These are phyloP conservation scores for Raddia guianensis DNA, from an alignment of 176 grass and related monocot species.

Conservation along the genomic window DNA sequence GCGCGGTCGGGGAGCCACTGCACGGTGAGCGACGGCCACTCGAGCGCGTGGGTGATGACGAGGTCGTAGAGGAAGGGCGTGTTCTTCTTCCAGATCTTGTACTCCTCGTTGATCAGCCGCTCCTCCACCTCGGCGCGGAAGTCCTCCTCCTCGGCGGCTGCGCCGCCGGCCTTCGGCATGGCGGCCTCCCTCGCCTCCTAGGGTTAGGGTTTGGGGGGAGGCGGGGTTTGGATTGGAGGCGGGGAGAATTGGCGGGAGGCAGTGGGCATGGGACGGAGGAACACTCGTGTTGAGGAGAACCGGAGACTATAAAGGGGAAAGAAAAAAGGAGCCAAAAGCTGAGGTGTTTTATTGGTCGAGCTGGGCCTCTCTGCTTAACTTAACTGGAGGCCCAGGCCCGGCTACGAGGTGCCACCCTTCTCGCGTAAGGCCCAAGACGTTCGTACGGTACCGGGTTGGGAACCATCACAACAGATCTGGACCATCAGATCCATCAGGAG, in stretches of 20 bases:
- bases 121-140: constrained; percentile 82
- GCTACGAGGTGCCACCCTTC: neutral
- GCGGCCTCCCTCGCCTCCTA: neutral
- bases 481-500: too few species aligned
- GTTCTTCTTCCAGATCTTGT: constrained; percentile 99
- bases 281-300: neutral
- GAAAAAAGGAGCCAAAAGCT: neutral
- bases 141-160: constrained; percentile 64
- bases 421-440: neutral
- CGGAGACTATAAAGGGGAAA: neutral
- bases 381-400: neutral
- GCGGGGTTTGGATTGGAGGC: constrained; percentile 17
- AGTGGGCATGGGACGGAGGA: neutral
- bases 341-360: neutral
- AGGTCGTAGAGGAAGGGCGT: constrained; percentile 97
- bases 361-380: neutral
- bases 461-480: too few species aligned
- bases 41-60: constrained; percentile 91
- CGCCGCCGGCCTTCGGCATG: constrained; percentile 66
- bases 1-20: constrained; percentile 88
- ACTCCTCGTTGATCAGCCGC: constrained; percentile 94
- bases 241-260: constrained; percentile 56
- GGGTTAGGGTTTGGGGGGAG: constrained; percentile 48
- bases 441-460: too few species aligned
- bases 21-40: constrained; percentile 95